phyloP scores from a whole-genome alignment of 2,329 filamentous ascomycete species.

The Fusarium nisikadoi region DNA sequence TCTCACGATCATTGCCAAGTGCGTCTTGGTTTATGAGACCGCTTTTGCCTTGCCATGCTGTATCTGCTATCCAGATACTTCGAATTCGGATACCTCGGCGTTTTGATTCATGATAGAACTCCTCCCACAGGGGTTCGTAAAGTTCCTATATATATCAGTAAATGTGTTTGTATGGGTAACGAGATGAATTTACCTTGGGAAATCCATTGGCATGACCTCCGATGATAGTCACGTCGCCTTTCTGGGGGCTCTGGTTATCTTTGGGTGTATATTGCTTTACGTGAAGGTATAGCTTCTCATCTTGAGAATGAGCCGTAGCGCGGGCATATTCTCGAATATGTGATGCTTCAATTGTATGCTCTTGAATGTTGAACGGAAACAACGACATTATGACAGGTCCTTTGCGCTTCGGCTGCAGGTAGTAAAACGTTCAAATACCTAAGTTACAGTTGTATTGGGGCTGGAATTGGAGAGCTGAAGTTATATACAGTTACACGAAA shows the following conservation, averaged over 20 bases:
- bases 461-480: neutral
- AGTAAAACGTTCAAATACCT: too few relatives aligned
- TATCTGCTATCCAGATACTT: slow-evolving; percentile 89
- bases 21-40: slow-evolving; percentile 78
- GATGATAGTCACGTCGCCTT: slow-evolving; percentile 86
- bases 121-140: slow-evolving; percentile 92
- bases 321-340: slow-evolving; percentile 86
- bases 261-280: slow-evolving; percentile 90
- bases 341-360: slow-evolving; percentile 78
- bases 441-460: neutral
- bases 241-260: slow-evolving; percentile 72
- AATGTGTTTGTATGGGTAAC: neutral
- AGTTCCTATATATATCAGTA: slow-evolving; percentile 70
- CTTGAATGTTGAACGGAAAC: slow-evolving; percentile 69
- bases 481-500: neutral
- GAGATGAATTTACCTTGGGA: slow-evolving; percentile 71
- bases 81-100: slow-evolving; percentile 75
- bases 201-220: slow-evolving; percentile 92
- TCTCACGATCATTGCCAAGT: slow-evolving; percentile 85
- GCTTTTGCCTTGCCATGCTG: slow-evolving; percentile 85
- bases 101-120: slow-evolving; percentile 71
- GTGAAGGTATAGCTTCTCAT: slow-evolving; percentile 77
- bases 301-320: slow-evolving; percentile 76
- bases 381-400: slow-evolving; percentile 35
- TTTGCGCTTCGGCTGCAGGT: neutral